These are phyloP conservation scores for Colletotrichum tofieldiae DNA, from an alignment of 2,329 filamentous ascomycete genomes.

Conservation along the genomic window DNA sequence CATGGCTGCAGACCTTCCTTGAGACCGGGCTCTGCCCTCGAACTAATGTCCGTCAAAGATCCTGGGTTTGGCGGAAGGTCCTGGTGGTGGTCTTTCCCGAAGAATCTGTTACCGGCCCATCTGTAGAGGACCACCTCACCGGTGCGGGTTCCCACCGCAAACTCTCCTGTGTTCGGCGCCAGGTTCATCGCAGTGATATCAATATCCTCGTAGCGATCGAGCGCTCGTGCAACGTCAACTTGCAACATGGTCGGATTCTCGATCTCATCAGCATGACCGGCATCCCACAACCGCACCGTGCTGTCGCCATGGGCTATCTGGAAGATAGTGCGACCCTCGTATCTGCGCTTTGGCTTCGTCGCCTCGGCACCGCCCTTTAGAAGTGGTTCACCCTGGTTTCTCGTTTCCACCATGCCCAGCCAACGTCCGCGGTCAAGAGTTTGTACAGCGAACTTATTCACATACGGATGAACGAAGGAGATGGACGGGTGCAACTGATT, in stretches of 20 bases:
- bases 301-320: constrained; percentile 93
- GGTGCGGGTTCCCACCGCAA: constrained; percentile 83
- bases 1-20: constrained; percentile 88
- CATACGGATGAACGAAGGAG: constrained; percentile 91
- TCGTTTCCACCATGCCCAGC: constrained; percentile 91
- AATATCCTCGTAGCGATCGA: constrained; percentile 84
- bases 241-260: constrained; percentile 89
- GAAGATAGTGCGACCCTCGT: constrained; percentile 87
- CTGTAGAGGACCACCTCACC: constrained; percentile 92
- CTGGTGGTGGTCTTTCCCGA: constrained; percentile 71
- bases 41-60: constrained; percentile 81
- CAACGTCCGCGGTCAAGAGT: constrained; percentile 84
- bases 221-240: constrained; percentile 86
- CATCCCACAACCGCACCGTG: constrained; percentile 93
- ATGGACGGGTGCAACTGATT: constrained; percentile 93
- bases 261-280: constrained; percentile 91
- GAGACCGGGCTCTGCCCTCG: constrained; percentile 79
- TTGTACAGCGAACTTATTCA: constrained; percentile 80
- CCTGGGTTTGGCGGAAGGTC: constrained; percentile 72
- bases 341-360: constrained; percentile 78
- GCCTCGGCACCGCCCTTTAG: constrained; percentile 85
- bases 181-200: constrained; percentile 86
- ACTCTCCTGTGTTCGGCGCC: constrained; percentile 84
- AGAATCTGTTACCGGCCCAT: constrained; percentile 86
- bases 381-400: constrained; percentile 83